Conservation (phyloP, 75 land plant species). For the Sequoia sempervirens region DNA sequence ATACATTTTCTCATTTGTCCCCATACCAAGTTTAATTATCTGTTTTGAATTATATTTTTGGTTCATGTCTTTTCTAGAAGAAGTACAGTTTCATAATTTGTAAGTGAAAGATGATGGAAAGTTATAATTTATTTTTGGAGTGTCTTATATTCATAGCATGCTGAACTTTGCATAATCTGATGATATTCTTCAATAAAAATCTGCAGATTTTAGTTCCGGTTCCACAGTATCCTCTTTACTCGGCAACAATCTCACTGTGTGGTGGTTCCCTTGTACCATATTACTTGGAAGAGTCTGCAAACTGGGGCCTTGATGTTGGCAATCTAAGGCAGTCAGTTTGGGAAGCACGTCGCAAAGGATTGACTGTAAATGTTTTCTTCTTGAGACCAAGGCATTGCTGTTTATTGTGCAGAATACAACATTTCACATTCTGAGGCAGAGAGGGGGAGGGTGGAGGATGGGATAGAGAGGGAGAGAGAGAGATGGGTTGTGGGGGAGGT, state of each 20-base stretch:
- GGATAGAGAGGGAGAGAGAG: neutral
- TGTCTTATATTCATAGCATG: neutral
- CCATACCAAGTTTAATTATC: neutral
- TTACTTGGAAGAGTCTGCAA: constrained; percentile 79
- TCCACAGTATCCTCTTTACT: constrained; percentile 97
- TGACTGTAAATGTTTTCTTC: constrained; percentile 51
- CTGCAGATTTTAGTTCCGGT: constrained; percentile 88
- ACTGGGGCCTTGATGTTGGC: constrained; percentile 78
- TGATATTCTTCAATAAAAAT: neutral
- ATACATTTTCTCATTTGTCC: neutral
- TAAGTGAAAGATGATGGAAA: neutral
- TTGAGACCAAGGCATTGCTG: neutral
- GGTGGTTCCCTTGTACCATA: constrained; percentile 97
- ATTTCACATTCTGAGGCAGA: neutral
- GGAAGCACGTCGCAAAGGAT: constrained; percentile 69
- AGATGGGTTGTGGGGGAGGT: neutral
- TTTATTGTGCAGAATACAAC: neutral
- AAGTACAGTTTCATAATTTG: neutral
- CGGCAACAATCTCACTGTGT: constrained; percentile 73
- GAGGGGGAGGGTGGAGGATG: neutral
- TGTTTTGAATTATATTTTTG: neutral
- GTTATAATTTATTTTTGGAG: neutral
- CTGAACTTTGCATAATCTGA: neutral
- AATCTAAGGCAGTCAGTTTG: constrained; percentile 53
- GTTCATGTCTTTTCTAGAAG: neutral